A percentile compares a stretch with the other conserved stretches of the same genome.
Evolutionary conservation across 1,284 basidiomycete genomes (phyloP).

Genomic region (Fomitopsis betulina): DNA sequence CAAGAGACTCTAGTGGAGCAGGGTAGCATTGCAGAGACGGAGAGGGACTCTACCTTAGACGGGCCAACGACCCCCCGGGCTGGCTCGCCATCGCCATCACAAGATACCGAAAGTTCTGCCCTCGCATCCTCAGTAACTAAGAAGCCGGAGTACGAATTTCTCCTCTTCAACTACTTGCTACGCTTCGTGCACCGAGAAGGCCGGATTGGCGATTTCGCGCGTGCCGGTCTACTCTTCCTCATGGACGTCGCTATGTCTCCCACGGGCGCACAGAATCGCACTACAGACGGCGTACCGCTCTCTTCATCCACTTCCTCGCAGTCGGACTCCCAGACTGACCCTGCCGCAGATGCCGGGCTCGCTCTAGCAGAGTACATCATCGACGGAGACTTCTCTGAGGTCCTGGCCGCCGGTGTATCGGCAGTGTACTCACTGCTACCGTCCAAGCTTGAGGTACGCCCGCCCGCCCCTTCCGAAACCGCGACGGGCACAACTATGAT

Average conservation of each 20-base stretch:
- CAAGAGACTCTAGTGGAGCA: conserved; percentile 24
- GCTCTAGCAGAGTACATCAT: conserved; percentile 92
- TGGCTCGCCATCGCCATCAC: conserved; percentile 56
- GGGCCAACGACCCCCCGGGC: conserved; percentile 22
- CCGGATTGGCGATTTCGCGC: conserved; percentile 89
- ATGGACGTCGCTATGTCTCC: conserved; percentile 93
- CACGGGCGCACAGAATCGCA: conserved; percentile 41
- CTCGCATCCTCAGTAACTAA: conserved; percentile 40
- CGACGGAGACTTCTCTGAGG: conserved; percentile 95
- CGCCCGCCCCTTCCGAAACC: conserved; percentile 38
- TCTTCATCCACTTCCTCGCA: conserved; percentile 25
- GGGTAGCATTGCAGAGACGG: not conserved
- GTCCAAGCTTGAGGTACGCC: conserved; percentile 73
- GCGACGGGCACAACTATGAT: conserved; percentile 50
- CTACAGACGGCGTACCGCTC: conserved; percentile 27
- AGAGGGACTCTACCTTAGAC: conserved; percentile 25
- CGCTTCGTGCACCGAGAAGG: conserved; percentile 96
- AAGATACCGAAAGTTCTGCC: conserved; percentile 51
- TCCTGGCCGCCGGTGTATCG: conserved; percentile 89
- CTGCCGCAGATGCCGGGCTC: conserved; percentile 76
- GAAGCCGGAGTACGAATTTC: conserved; percentile 90
- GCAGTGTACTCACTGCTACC: conserved; percentile 93
- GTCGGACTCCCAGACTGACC: conserved; percentile 40
- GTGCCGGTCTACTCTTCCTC: conserved; percentile 87
- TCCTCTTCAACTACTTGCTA: conserved; percentile 92